phyloP scores from a whole-genome alignment of 257 asterid species.

The Mitragyna speciosa region DNA sequence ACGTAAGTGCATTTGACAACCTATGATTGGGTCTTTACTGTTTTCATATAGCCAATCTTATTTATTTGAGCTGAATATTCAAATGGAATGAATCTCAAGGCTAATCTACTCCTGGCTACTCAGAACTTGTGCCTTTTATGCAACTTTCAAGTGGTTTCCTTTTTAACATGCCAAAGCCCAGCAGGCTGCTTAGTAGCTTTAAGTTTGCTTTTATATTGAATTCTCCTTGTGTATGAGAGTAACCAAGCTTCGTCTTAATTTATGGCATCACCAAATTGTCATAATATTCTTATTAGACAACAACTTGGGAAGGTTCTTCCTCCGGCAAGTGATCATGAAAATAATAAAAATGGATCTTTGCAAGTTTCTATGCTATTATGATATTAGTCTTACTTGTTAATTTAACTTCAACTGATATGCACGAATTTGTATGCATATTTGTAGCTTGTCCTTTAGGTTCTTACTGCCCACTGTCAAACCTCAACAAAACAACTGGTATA shows the following conservation, averaged over 20 bases:
- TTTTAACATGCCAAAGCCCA: not conserved
- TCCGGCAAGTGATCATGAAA: not conserved
- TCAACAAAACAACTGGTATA: slow-evolving; percentile 58
- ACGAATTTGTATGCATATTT: slow-evolving; percentile 26
- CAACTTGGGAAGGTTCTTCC: slow-evolving; percentile 3
- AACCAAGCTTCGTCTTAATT: not conserved
- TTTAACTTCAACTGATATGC: slow-evolving; percentile 6
- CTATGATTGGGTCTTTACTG: not conserved
- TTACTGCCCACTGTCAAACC: slow-evolving; percentile 71
- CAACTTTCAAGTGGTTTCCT: not conserved
- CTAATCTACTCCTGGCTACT: not conserved
- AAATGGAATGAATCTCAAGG: not conserved
- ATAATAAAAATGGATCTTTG: not conserved
- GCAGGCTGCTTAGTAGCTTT: not conserved
- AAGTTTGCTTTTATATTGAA: not conserved
- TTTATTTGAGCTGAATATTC: not conserved
- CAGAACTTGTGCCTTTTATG: not conserved
- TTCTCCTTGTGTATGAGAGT: not conserved
- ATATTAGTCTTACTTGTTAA: not conserved
- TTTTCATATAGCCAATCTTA: not conserved
- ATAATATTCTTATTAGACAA: not conserved
- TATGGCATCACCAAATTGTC: not conserved
- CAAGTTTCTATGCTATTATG: not conserved
- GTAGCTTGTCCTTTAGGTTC: slow-evolving; percentile 97
- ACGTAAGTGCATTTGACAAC: slow-evolving; percentile 53